Base-by-base conservation (phyloP, 768 basidiomycete genomes). In the Tephrocybe rancida region DNA sequence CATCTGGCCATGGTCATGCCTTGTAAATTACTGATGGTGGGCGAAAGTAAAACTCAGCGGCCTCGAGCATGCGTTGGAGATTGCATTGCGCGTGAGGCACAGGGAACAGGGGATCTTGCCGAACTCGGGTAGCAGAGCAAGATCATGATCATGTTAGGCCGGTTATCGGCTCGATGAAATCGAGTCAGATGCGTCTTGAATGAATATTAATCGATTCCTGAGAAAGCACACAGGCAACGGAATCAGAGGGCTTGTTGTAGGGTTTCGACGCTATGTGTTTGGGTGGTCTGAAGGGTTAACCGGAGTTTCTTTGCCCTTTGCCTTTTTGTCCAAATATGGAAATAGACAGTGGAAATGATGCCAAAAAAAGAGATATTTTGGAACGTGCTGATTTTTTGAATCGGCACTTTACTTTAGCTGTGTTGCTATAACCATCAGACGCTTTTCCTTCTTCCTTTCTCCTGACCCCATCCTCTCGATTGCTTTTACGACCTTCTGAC, bases 121-220 rank as follows among this genome's bases (percentile, higher is more conserved):
- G 49, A 61, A 46, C 18, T 9, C 14, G 50, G 42, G 19, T 18
- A 47, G 50, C 29, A 35, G 44, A 18, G 56, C 41, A 21, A 49
- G 59, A 61, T 61, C 54, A 54, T 58, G 48, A 54, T 57, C 55
- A 54, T 54, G 21, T 21, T 58, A 52, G 57, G 30, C 32, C 52
- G 61, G 53, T 42, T 50, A 50, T 59, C 61, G 61, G 61, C 55
- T 62, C 61, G 58, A 57, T 48, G 54, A 46, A 38, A 22, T 56
- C 50, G 61, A 59, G 57, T 63, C 60, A 61, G 60, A 57, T 52
- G 56, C 54, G 47, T 29, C 3, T 16, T 32, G 30, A 11, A 29
- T 3, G 16, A 34, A 13, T 41, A 41, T 6, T 41, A 41, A 22
- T 41, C n/a, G 5, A 41, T 21, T 41, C 13, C 6, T 5, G 21